phyloP scores from a whole-genome alignment of 768 basidiomycete species.

The Lentinula boryana region DNA sequence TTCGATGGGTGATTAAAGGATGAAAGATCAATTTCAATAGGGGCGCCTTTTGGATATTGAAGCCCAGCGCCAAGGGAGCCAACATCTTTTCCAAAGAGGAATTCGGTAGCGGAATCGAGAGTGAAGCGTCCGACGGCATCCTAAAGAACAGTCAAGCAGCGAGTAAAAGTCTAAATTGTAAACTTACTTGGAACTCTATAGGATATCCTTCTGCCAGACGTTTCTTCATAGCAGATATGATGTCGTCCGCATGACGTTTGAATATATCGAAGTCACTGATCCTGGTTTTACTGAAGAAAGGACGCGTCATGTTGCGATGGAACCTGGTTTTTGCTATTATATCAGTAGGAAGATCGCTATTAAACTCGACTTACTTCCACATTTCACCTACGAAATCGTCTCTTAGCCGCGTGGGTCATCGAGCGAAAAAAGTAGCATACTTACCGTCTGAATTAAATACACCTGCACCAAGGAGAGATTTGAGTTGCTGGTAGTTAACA shows the following conservation, averaged over 20 bases:
- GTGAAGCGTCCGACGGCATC: constrained; percentile 53
- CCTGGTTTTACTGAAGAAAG: constrained; percentile 51
- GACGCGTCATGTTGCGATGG: constrained; percentile 54
- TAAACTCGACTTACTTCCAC: constrained; percentile 40
- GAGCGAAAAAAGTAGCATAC: neutral
- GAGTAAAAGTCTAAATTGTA: neutral
- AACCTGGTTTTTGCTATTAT: constrained; percentile 27
- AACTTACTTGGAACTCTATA: constrained; percentile 49
- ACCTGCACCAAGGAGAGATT: constrained; percentile 43
- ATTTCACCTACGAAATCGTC: constrained; percentile 32
- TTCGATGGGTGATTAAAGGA: constrained; percentile 25
- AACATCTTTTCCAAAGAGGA: constrained; percentile 47
- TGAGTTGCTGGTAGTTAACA: constrained; percentile 12
- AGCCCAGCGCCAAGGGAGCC: constrained; percentile 39
- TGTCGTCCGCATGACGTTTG: constrained; percentile 41
- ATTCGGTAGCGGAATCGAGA: constrained; percentile 53
- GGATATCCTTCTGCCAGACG: constrained; percentile 41
- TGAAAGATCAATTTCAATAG: constrained; percentile 12
- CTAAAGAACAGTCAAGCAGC: constrained; percentile 17
- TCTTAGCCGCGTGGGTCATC: neutral
- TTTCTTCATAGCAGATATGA: constrained; percentile 33
- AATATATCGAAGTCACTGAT: constrained; percentile 53
- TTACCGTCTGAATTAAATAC: constrained; percentile 56
- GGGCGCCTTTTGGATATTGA: constrained; percentile 35
- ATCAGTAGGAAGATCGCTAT: no score